phyloP scores from a whole-genome alignment of 169 alveolate species.

The Eimeria maxima region DNA sequence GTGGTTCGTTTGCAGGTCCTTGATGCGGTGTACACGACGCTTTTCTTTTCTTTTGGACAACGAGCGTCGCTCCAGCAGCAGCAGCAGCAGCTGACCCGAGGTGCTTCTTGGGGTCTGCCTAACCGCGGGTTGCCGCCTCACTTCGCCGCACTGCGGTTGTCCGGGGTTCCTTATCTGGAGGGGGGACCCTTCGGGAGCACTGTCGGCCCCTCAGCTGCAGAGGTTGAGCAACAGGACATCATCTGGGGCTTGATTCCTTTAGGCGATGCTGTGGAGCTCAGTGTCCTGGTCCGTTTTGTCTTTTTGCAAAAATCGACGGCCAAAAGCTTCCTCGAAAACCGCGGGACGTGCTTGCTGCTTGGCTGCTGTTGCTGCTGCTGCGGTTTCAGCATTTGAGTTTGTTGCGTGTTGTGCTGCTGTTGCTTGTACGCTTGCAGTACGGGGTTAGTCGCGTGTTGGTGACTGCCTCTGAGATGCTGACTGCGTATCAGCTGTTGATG shows the following conservation, averaged over 20 bases:
- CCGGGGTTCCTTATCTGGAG: neutral
- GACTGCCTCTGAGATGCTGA: conserved; percentile 28
- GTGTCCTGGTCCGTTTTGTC: conserved; percentile 4
- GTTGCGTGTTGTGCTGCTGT: no score
- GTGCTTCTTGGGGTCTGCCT: neutral
- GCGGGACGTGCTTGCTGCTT: neutral
- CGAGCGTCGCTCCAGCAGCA: conserved; percentile 60
- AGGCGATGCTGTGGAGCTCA: conserved; percentile 49
- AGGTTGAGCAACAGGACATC: conserved; percentile 28
- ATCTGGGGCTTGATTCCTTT: conserved; percentile 41
- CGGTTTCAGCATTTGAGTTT: neutral
- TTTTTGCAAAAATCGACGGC: no score
- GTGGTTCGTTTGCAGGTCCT: conserved; percentile 5
- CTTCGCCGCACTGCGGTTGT: conserved; percentile 29
- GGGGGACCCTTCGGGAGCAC: neutral
- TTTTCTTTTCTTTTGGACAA: conserved; percentile 43
- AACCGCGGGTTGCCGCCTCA: conserved; percentile 50
- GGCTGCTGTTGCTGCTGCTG: neutral
- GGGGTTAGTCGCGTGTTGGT: conserved; percentile 34
- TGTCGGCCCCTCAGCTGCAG: neutral
- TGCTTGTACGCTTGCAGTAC: neutral
- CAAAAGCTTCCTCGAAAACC: no score
- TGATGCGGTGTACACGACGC: conserved; percentile 66
- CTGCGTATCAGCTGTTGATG: conserved; percentile 71
- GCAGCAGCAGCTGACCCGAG: conserved; percentile 34